Percentiles rank a stretch among this genome's conserved stretches.
phyloP scores from a whole-genome alignment of 257 asterid genomes.

The Solanum corneliomulleri region DNA sequence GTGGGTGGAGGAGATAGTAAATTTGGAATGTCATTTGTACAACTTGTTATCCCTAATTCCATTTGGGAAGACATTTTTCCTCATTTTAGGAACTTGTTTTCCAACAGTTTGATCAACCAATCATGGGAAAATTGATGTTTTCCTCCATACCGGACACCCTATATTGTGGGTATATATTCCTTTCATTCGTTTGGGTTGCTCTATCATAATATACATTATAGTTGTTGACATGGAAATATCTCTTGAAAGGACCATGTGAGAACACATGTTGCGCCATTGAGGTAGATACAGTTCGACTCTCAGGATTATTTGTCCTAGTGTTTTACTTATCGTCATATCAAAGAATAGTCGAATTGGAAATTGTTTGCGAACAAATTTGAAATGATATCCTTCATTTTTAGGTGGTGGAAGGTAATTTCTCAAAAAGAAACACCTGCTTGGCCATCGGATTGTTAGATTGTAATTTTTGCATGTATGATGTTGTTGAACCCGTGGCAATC shows the following conservation, averaged over 20 bases:
- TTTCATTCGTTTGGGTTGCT: background rate
- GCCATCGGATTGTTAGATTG: background rate
- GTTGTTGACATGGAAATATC: background rate
- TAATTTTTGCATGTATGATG: background rate
- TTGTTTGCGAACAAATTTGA: background rate
- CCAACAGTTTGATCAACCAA: background rate
- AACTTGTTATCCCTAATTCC: background rate
- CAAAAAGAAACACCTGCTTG: background rate
- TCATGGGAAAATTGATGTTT: background rate
- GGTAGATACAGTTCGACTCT: background rate
- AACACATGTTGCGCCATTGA: background rate
- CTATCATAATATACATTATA: background rate
- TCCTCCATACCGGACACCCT: background rate
- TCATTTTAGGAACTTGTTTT: background rate
- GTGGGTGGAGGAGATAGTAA: background rate
- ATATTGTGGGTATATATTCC: background rate
- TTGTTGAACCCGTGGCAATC: background rate
- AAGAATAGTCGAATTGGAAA: background rate
- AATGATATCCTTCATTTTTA: background rate
- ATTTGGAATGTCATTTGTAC: background rate
- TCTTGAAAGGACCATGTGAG: background rate
- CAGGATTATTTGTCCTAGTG: background rate
- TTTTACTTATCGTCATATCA: background rate
- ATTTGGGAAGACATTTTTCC: background rate
- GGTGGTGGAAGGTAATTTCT: background rate